These are phyloP conservation scores for Eucalyptus victrix DNA, from an alignment of 345 rosid genomes.

Conservation along the genomic window DNA sequence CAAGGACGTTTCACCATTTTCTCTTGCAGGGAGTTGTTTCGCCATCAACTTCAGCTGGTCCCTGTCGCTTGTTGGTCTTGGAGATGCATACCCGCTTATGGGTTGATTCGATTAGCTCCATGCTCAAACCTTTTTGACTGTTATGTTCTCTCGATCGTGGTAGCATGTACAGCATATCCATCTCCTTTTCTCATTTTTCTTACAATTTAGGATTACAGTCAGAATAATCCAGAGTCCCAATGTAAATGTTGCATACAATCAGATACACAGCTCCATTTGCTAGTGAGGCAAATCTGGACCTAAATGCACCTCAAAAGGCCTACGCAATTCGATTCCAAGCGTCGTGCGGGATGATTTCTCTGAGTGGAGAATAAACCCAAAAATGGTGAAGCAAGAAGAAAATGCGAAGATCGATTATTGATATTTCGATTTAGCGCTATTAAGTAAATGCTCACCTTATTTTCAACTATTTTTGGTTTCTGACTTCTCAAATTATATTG, in stretches of 20 bases:
- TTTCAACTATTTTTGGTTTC: too few species aligned
- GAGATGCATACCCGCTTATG: neutral
- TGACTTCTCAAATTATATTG: neutral
- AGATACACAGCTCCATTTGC: neutral
- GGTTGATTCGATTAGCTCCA: neutral
- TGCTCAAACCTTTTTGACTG: neutral
- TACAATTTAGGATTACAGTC: neutral
- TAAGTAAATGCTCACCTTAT: neutral
- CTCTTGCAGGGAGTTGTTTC: neutral
- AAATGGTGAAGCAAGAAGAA: neutral
- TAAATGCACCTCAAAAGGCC: neutral
- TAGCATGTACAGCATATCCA: neutral
- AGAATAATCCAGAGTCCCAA: neutral
- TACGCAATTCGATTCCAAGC: neutral
- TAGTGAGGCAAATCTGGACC: neutral
- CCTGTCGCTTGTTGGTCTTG: neutral
- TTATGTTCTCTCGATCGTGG: neutral
- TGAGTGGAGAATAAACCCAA: neutral
- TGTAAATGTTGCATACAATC: neutral
- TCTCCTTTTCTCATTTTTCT: neutral
- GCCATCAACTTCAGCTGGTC: neutral
- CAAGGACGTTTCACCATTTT: neutral
- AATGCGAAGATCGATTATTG: neutral
- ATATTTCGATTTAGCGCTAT: neutral
- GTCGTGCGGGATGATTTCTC: neutral